Base-by-base conservation (phyloP, 2,329 filamentous ascomycete species). In the Pezicula neosporulosa region DNA sequence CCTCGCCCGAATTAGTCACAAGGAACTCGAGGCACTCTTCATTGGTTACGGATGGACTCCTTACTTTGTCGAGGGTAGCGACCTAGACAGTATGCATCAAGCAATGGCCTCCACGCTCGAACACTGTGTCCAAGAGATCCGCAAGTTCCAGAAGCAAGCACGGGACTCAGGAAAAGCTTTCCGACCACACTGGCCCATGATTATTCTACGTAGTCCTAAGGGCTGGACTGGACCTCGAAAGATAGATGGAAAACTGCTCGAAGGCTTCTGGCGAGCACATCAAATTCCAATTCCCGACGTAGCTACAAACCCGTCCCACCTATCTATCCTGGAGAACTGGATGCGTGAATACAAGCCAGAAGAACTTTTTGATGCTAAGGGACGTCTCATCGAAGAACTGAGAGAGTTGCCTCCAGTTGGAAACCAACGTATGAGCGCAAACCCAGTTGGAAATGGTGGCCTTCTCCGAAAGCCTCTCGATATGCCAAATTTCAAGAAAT, bases 21-120 rank as follows among this genome's bases (percentile, higher is more conserved):
- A 87, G 55, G 88, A 92, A 69, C 75, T 92, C 6, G 78, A 83
- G 59, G 72, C 77, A 21, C 74, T 92, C 16, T 87, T 92, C 68
- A 57, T 80, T 39, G 88, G 88, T 28, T 91, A 90, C 62, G 88
- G 88, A 58, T 92, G 86, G 83, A 81, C 83, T 45, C 87, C 88
- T 8, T 90, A 90, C 69, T 90, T 91, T 60, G 88, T 92, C 44
- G 87, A 91, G 64, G 88, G 88, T 45, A 82, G 83, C 56, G 87
- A 92, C 48, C 64, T 87, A 27, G 78, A 87, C 33, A 80, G 78
- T 43, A 91, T 92, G 87, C 86, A 91, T 64, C 87, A 91, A 67
- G 87, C 87, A 51, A 91, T 91, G 87, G 87, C 88, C 12, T 80
- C 81, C 41, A 91, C 88, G 0, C 71, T 92, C 27, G 87, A 92